A percentile compares a stretch with the other conserved stretches of the same genome.
Conservation (phyloP, 1,284 basidiomycete genomes). For the Pseudomicrostroma phylloplanum region DNA sequence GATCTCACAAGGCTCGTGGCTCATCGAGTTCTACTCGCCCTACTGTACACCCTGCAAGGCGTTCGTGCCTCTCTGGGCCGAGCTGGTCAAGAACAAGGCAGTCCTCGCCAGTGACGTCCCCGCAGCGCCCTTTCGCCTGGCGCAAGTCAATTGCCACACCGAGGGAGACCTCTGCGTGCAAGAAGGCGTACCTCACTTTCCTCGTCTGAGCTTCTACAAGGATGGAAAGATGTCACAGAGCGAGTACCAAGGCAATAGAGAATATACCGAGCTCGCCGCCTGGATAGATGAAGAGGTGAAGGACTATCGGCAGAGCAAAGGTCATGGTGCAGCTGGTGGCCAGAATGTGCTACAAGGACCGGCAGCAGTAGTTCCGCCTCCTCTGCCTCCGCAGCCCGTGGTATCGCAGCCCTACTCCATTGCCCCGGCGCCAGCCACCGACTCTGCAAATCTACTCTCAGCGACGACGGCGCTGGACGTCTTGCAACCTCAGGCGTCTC, state of each 20-base stretch:
- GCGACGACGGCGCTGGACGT: background rate
- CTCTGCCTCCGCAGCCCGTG: background rate
- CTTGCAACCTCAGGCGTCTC: background rate
- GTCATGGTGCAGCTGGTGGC: conserved; percentile 16
- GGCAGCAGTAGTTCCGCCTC: background rate
- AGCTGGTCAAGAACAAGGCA: conserved; percentile 61
- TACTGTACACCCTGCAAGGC: conserved; percentile 70
- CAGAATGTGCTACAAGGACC: background rate
- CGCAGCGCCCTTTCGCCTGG: conserved; percentile 39
- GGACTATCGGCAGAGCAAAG: conserved; percentile 27
- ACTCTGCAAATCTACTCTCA: background rate
- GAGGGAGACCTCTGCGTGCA: conserved; percentile 37
- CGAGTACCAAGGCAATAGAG: conserved; percentile 31
- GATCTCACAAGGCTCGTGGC: conserved; percentile 36
- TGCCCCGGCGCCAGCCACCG: background rate
- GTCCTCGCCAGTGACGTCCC: conserved; percentile 54
- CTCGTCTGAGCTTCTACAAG: conserved; percentile 32
- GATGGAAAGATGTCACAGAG: conserved; percentile 30
- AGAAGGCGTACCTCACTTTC: conserved; percentile 31
- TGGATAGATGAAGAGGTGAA: conserved; percentile 34
- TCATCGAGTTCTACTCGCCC: conserved; percentile 55
- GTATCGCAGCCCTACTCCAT: conserved; percentile 6
- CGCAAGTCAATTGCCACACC: conserved; percentile 43
- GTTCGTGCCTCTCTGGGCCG: conserved; percentile 77
- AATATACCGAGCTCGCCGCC: conserved; percentile 33